Evolutionary conservation across 2,329 filamentous ascomycete species (phyloP), one percentile per base, ranked within the genome.

Genomic region (Rosellinia necatrix): DNA sequence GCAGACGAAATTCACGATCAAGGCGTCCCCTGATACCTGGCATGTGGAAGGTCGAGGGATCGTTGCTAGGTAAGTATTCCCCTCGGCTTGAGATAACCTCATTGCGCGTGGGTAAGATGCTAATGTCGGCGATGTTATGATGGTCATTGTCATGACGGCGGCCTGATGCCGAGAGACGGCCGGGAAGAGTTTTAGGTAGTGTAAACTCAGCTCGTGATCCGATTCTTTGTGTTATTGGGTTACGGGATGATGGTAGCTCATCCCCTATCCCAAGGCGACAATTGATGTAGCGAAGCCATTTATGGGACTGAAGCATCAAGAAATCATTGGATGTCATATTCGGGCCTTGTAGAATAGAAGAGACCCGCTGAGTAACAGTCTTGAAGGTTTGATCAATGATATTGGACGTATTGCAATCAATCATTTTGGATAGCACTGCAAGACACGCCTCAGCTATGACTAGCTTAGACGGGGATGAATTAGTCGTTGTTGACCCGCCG

Each of bases 1-100:
- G 65, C 1, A 85, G 74, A 13, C 82, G 76, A 44, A 85, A 85
- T 50, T 84, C 77, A 51, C 77, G 72, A 64, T 85, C 82, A 0
- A 85, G 65, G 1, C 81, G 73, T 2, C 81, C 79, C 4, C 66
- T 68, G 9, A 79, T 73, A 1, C 79, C 77, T 3, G 66, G 61
- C 13, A 75, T 65, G 59, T 81, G 75, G 53, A 73, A 74, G 7
- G 70, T 68, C 0, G 68, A 64, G 2, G 74, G 63, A 62, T 80
- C 73, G 2, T 66, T 75, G 4, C 65, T 69, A 0, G 75, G 77
- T 6, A 82, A 66, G 57, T 79, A 82, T 54, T 81, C 79, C 3
- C 61, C 65, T 13, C 74, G 69, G 0, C 59, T 49, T 4, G 74
- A 77, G 34, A 68, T 51, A 53, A 83, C 79, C 59, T 83, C 81